These are phyloP conservation scores for Entophlyctis luteolus DNA, from an alignment of 192 early-diverging fungal species.

Conservation along the genomic window DNA sequence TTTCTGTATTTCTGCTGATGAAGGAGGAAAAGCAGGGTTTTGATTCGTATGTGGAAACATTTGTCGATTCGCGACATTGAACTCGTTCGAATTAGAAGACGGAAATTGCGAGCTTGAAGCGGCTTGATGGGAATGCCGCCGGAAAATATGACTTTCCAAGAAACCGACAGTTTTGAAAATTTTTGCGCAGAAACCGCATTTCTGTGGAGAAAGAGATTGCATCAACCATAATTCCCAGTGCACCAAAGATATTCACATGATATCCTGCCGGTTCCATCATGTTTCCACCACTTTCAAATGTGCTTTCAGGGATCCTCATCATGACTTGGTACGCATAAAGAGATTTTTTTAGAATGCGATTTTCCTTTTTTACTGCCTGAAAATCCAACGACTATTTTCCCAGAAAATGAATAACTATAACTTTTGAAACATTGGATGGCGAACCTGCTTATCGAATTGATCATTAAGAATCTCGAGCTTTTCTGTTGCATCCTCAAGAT, in stretches of 20 bases:
- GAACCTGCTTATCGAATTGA: slow-evolving; percentile 33
- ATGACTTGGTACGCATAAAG: slow-evolving; percentile 53
- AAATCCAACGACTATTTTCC: slow-evolving; percentile 35
- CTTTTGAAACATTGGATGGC: not conserved
- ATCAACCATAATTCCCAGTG: not conserved
- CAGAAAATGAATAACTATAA: not conserved
- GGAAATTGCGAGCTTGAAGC: slow-evolving; percentile 2
- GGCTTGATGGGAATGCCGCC: slow-evolving; percentile 24
- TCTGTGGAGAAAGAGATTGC: slow-evolving; percentile 12
- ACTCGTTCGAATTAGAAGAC: not conserved
- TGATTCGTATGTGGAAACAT: too few relatives aligned
- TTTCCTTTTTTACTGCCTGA: slow-evolving; percentile 39
- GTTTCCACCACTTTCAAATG: not conserved
- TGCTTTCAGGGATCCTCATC: slow-evolving; percentile 40
- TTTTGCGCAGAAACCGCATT: slow-evolving; percentile 46
- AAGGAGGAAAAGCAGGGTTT: too few relatives aligned
- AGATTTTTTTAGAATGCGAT: slow-evolving; percentile 42
- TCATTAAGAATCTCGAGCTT: slow-evolving; percentile 9
- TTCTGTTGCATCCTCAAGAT: slow-evolving; percentile 17
- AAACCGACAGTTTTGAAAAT: slow-evolving; percentile 34
- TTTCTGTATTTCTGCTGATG: too few relatives aligned
- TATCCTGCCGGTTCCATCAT: slow-evolving; percentile 15
- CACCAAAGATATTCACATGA: slow-evolving; percentile 5
- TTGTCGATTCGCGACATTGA: too few relatives aligned
- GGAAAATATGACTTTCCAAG: slow-evolving; percentile 40